Percentiles rank a stretch among this genome's conserved stretches.
Conservation (phyloP, 176 grass and related monocot species). For the Zea luxurians region DNA sequence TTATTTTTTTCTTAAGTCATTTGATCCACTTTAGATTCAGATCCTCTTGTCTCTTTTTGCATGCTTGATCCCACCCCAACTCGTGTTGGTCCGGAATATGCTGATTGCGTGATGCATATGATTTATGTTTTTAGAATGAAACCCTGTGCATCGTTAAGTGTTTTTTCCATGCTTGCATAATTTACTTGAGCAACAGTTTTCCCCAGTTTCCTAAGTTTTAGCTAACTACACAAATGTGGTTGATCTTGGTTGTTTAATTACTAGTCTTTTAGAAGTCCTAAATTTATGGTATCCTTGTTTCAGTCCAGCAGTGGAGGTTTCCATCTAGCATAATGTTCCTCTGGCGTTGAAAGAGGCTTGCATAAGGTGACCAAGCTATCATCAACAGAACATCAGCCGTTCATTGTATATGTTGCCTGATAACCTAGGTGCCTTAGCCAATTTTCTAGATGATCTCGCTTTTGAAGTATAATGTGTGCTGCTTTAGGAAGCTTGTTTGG, state of each 20-base stretch:
- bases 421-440: background rate
- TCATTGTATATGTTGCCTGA: conserved; percentile 29
- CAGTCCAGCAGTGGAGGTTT: conserved; percentile 41
- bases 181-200: background rate
- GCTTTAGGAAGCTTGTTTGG: conserved; percentile 24
- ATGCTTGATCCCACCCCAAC: background rate
- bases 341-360: background rate
- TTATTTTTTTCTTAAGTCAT: conserved; percentile 11
- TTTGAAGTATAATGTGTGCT: conserved; percentile 4
- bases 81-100: conserved; percentile 14
- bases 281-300: conserved; percentile 20
- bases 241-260: background rate
- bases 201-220: background rate
- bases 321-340: background rate
- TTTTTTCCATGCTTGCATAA: background rate
- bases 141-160: background rate
- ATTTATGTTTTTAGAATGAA: background rate
- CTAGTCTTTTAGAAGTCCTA: background rate
- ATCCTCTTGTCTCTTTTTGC: background rate
- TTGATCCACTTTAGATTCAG: background rate
- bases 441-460: conserved; percentile 23
- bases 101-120: background rate
- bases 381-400: background rate
- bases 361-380: conserved; percentile 16
- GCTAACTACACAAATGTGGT: conserved; percentile 1